A percentile compares a stretch with the other conserved stretches of the same genome.
Evolutionary conservation across 495 filamentous ascomycete species (phyloP).

Genomic region (Tuber microsphaerosporum): DNA sequence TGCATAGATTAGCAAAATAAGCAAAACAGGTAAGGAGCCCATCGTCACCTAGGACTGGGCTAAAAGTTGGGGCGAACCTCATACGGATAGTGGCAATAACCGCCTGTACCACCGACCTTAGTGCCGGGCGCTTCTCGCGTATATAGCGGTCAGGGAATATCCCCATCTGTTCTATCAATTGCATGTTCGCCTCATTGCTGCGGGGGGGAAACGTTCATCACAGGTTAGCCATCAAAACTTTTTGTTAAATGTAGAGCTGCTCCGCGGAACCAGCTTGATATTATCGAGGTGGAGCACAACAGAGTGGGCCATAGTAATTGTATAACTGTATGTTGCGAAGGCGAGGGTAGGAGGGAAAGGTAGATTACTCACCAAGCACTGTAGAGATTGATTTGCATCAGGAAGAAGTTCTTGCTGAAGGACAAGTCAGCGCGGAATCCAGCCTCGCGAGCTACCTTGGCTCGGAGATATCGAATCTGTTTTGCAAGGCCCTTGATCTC

Average conservation of each 20-base stretch:
- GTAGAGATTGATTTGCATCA: slow-evolving; percentile 73
- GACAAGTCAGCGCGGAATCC: slow-evolving; percentile 67
- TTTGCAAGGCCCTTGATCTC: slow-evolving; percentile 77
- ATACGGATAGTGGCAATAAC: slow-evolving; percentile 40
- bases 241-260: slow-evolving; percentile 23
- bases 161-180: slow-evolving; percentile 73
- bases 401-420: slow-evolving; percentile 68
- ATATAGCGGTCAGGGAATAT: slow-evolving; percentile 49
- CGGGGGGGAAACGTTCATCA: slow-evolving; percentile 9
- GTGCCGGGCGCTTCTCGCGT: slow-evolving; percentile 43
- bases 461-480: slow-evolving; percentile 83
- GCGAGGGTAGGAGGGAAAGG: slow-evolving; percentile 24
- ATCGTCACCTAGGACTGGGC: not conserved
- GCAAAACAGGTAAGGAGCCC: not conserved
- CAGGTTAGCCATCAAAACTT: slow-evolving; percentile 30
- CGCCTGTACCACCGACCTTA: slow-evolving; percentile 39
- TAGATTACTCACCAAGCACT: slow-evolving; percentile 68
- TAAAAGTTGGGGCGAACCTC: slow-evolving; percentile 24
- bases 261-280: slow-evolving; percentile 2
- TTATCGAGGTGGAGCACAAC: not conserved
- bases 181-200: slow-evolving; percentile 87
- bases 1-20: slow-evolving; percentile 11
- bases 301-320: not conserved
- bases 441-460: slow-evolving; percentile 68
- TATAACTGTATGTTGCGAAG: not conserved